Conservation (phyloP, 768 basidiomycete species). For the Pilatotrama ljubarskyi region DNA sequence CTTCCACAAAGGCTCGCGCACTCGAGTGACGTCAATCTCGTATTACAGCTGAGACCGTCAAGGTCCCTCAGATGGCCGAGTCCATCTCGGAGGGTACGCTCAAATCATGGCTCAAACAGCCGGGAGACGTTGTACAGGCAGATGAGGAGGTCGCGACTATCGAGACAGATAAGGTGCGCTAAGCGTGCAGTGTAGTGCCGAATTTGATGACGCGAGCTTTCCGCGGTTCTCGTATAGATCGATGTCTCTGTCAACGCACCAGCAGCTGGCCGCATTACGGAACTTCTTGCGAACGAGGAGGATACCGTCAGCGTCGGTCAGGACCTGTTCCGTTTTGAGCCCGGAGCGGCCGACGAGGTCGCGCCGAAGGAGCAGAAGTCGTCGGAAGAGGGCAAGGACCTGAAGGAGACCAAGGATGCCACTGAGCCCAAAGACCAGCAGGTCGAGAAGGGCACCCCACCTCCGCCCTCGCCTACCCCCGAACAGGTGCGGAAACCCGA, state of each 20-base stretch:
- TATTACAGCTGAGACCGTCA: slow-evolving; percentile 76
- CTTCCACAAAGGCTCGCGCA: not conserved
- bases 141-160: slow-evolving; percentile 98
- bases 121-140: slow-evolving; percentile 84
- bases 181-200: not conserved
- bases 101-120: slow-evolving; percentile 91
- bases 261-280: slow-evolving; percentile 80
- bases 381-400: slow-evolving; percentile 22
- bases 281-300: slow-evolving; percentile 87
- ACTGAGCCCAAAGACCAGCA: slow-evolving; percentile 50
- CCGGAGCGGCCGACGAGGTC: slow-evolving; percentile 46
- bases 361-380: slow-evolving; percentile 26
- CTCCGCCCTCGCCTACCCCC: slow-evolving; percentile 45
- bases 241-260: slow-evolving; percentile 97
- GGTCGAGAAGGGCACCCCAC: slow-evolving; percentile 45
- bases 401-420: slow-evolving; percentile 39
- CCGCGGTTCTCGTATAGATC: slow-evolving; percentile 54
- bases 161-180: slow-evolving; percentile 93
- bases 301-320: slow-evolving; percentile 94
- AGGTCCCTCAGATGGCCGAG: slow-evolving; percentile 97
- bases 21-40: slow-evolving; percentile 25
- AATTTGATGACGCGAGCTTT: not conserved
- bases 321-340: slow-evolving; percentile 89
- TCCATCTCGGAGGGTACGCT: slow-evolving; percentile 98
- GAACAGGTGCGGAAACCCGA: slow-evolving; percentile 29